Evolutionary conservation across 2,329 filamentous ascomycete genomes (phyloP).

Genomic region (Fusarium protoensiforme): DNA sequence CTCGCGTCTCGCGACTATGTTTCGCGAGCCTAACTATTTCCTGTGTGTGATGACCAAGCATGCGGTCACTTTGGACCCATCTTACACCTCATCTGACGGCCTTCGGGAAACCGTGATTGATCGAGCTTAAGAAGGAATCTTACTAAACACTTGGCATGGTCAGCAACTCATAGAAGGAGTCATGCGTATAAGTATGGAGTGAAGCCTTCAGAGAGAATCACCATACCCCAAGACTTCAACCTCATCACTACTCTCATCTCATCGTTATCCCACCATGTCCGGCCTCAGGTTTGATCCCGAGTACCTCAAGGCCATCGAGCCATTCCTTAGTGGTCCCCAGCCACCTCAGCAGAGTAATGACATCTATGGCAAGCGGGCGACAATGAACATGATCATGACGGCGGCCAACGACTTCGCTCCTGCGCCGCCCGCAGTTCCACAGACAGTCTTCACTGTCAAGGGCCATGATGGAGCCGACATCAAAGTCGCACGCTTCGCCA

Average conservation of each 20-base stretch:
- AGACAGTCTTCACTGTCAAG: slow-evolving; percentile 11
- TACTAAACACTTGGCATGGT: neutral
- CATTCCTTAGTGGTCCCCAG: neutral
- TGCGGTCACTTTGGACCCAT: neutral
- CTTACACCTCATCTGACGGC: neutral
- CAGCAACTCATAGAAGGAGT: neutral
- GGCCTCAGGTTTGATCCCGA: slow-evolving; percentile 15
- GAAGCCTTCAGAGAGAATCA: neutral
- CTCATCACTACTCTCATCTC: neutral
- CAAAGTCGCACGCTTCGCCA: slow-evolving; percentile 15
- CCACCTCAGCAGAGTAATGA: neutral
- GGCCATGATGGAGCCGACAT: slow-evolving; percentile 8
- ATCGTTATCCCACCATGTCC: neutral
- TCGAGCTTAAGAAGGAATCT: neutral
- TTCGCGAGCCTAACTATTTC: neutral
- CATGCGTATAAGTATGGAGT: neutral
- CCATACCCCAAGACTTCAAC: neutral
- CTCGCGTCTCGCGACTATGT: neutral
- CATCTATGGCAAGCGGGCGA: neutral
- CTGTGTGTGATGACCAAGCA: neutral
- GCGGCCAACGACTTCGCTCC: neutral
- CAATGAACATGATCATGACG: neutral
- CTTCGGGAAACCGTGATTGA: neutral
- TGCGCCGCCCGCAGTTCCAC: neutral
- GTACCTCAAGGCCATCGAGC: neutral